Conservation (phyloP, 768 basidiomycete genomes). For the Psilocybe subaeruginosa region DNA sequence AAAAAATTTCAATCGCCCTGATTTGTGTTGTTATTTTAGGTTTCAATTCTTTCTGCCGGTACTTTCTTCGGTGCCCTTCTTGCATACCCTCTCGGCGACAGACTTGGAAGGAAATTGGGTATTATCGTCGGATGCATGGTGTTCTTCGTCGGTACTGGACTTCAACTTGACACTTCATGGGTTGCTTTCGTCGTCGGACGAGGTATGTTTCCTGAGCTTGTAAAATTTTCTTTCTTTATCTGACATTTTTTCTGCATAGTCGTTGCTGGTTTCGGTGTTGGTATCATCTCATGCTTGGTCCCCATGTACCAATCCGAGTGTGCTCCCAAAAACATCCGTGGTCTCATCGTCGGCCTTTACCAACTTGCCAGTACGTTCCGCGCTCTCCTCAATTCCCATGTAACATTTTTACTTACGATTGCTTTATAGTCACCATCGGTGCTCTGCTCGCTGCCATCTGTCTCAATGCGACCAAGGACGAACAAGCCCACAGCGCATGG, state of each 20-base stretch:
- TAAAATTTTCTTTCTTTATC: not conserved
- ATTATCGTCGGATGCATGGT: conserved; percentile 60
- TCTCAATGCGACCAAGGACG: conserved; percentile 63
- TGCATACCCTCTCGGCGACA: conserved; percentile 37
- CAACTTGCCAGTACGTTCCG: conserved; percentile 52
- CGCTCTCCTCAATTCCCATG: not conserved
- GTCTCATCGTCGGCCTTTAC: conserved; percentile 64
- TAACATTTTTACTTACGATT: not conserved
- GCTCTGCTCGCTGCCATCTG: conserved; percentile 69
- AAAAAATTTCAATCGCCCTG: not conserved
- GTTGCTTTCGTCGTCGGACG: conserved; percentile 17
- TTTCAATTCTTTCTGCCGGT: conserved; percentile 76
- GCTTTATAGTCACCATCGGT: conserved; percentile 57
- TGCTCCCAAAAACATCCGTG: conserved; percentile 71
- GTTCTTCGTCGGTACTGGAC: conserved; percentile 61
- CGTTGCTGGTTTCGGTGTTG: conserved; percentile 17
- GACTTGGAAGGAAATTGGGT: conserved; percentile 53
- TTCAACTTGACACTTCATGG: conserved; percentile 56
- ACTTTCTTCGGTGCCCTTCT: conserved; percentile 76
- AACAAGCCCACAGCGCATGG: conserved; percentile 48
- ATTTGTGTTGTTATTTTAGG: conserved; percentile 1
- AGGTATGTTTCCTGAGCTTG: conserved; percentile 59
- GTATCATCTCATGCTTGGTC: conserved; percentile 67
- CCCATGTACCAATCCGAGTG: conserved; percentile 48
- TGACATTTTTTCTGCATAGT: not conserved